Base-by-base conservation (phyloP, 305 asterid species). In the Fraxinus greggii region DNA sequence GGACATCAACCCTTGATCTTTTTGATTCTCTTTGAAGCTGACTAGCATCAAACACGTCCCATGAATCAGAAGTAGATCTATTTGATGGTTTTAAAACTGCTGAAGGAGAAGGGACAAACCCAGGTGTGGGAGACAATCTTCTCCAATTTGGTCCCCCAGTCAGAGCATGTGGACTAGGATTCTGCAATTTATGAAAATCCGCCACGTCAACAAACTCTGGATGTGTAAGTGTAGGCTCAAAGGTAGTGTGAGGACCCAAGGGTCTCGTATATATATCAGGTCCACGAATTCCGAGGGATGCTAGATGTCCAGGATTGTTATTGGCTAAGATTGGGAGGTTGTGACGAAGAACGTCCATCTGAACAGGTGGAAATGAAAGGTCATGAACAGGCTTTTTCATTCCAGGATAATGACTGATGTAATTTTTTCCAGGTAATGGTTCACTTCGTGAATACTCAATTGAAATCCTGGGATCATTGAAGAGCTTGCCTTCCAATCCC, bases 401-500 rank as follows among this genome's bases (percentile, higher is more conserved):
- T 81, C 91, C 94, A 80, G 96, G 96, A 79, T 74, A 81, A 83
- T 78, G 83, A 72, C 86, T 82, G 40, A 78, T 75, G 82, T 74
- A 83, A 54, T 86, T 90, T 51, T 87, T 86, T 80, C 75, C 84
- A 33, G 89, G 82, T n/a, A 80, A 86, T 69, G 90, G 88, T 82
- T 91, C 98, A 81, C 86, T 87, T 87, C 79, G 90, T 26, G 90
- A 93, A 84, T 89, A 96, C 80, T 93, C 97, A 5, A 96, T 96
- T 73, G 85, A 80, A 82, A 96, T 96, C 85, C 97, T 90, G 26
- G 98, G 95, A 86, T 94, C 97, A 88, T 90, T 91, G 61, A 96
- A 96, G 77, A 96, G 97, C 90, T 93, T 93, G 5, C 99, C 99
- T 87, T 96, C 94, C 89, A 96, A 89, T n/a, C 98, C 97, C 81